phyloP scores from a whole-genome alignment of 1,139 yeast species.

The Geotrichum europaeum region DNA sequence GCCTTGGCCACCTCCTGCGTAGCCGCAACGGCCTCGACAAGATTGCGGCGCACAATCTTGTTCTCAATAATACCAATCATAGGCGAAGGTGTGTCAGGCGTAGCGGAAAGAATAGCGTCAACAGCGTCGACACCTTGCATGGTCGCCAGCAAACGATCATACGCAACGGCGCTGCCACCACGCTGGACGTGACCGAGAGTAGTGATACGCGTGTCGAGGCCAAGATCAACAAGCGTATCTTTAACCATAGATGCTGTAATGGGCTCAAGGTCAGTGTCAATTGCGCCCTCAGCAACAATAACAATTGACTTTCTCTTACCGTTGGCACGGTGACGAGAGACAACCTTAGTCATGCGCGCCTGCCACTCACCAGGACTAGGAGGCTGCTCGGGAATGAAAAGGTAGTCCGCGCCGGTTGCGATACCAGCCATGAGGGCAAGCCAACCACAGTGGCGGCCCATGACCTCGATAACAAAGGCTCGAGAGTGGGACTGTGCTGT shows the following conservation, averaged over 20 bases:
- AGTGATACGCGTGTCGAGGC: slow-evolving; percentile 90
- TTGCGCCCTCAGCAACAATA: slow-evolving; percentile 96
- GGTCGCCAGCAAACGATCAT: slow-evolving; percentile 84
- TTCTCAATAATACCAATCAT: slow-evolving; percentile 88
- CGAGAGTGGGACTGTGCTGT: slow-evolving; percentile 96
- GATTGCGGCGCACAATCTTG: slow-evolving; percentile 73
- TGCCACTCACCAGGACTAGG: slow-evolving; percentile 64
- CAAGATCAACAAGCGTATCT: slow-evolving; percentile 70
- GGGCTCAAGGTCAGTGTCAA: slow-evolving; percentile 73
- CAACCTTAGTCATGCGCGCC: slow-evolving; percentile 54
- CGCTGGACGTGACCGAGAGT: slow-evolving; percentile 96
- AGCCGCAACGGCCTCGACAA: slow-evolving; percentile 81
- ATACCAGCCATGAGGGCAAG: slow-evolving; percentile 93
- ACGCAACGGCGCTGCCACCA: slow-evolving; percentile 97
- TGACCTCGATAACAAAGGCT: slow-evolving; percentile 95
- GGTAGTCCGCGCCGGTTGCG: slow-evolving; percentile 91
- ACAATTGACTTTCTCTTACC: slow-evolving; percentile 95
- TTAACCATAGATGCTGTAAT: slow-evolving; percentile 78
- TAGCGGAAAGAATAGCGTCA: slow-evolving; percentile 78
- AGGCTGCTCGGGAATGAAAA: slow-evolving; percentile 88
- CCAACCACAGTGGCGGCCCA: slow-evolving; percentile 99
- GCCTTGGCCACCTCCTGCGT: slow-evolving; percentile 87
- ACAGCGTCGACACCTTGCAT: slow-evolving; percentile 97
- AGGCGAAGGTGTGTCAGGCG: slow-evolving; percentile 91
- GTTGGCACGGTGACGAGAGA: slow-evolving; percentile 68